Evolutionary conservation across 2,329 filamentous ascomycete species (phyloP), one percentile per base, ranked within the genome.

Genomic region (Alternaria sp.): DNA sequence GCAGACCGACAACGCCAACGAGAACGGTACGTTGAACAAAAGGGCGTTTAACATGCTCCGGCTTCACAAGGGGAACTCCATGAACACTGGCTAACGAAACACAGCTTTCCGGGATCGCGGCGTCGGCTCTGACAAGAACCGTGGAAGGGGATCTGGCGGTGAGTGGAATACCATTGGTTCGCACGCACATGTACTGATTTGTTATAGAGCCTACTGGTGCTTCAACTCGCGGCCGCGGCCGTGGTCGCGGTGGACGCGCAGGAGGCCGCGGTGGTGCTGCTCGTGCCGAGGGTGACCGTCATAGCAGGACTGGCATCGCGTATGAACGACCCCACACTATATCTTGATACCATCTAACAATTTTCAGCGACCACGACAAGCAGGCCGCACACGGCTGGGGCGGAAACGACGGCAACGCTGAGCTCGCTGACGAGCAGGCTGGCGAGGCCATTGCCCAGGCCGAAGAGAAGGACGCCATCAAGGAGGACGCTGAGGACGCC

Each of bases 301-400:
- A 88, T 80, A 87, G 84, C 79, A 87, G 85, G 77, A 85, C 82
- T 70, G 85, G 85, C 71, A 81, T 86, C 75, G 82, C 81, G 87
- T 89, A 84, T 80, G 86, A 46, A 28, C 49, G 18, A 12, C 28
- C 16, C 42, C 24, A 11, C 41, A 14, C 6, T 14, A 16, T 24
- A 22, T 41, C 24, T 36, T 18, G 8, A 22, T 14, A 28, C 46
- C 42, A 5, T 54, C 69, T 77, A 57, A 76, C 64, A 36, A 22
- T 16, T 6, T 24, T 7, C 54, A 92, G 91, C 75, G 90, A 92
- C 68, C 90, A 91, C 76, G 90, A 93, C 74, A 96, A 96, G 88
- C 91, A 94, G 82, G 89, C 91, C 78, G 91, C 89, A 77, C 91
- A 94, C 81, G 91, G 92, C 73, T 98, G 94, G 93, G 95, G 94